Evolutionary conservation across 176 grass and related monocot genomes (phyloP).

Genomic region (Eragrostis curvula): DNA sequence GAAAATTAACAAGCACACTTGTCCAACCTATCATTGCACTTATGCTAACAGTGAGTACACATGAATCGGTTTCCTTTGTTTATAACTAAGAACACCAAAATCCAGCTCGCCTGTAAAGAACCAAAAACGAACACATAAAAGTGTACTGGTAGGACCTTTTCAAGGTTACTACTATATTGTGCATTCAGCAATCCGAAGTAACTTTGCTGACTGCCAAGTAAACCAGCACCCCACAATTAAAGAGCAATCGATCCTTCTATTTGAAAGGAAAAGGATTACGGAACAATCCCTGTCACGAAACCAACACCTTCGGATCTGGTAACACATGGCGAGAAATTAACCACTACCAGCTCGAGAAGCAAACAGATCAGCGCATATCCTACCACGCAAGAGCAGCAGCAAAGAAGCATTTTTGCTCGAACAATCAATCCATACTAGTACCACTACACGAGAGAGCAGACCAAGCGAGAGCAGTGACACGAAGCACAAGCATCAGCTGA

Average conservation of each 20-base stretch:
- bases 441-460: too few relatives aligned
- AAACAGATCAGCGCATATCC: neutral
- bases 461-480: too few relatives aligned
- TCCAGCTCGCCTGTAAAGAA: neutral
- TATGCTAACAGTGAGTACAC: neutral
- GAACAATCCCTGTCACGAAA: slow-evolving; percentile 19
- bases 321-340: too few relatives aligned
- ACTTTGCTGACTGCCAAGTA: neutral
- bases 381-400: neutral
- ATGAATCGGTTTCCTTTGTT: too few relatives aligned
- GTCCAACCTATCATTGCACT: neutral
- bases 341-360: neutral
- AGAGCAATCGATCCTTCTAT: slow-evolving; percentile 5
- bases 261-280: too few relatives aligned
- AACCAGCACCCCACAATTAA: neutral
- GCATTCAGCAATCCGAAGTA: neutral
- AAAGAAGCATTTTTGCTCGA: neutral
- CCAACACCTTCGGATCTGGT: neutral
- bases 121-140: too few relatives aligned
- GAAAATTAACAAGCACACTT: neutral
- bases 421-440: too few relatives aligned
- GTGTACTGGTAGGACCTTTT: too few relatives aligned
- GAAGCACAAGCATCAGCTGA: too few relatives aligned
- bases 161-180: too few relatives aligned
- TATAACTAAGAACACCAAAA: too few relatives aligned